Evolutionary conservation across 2,329 filamentous ascomycete species (phyloP).

Genomic region (Trichoderma endophyticum): DNA sequence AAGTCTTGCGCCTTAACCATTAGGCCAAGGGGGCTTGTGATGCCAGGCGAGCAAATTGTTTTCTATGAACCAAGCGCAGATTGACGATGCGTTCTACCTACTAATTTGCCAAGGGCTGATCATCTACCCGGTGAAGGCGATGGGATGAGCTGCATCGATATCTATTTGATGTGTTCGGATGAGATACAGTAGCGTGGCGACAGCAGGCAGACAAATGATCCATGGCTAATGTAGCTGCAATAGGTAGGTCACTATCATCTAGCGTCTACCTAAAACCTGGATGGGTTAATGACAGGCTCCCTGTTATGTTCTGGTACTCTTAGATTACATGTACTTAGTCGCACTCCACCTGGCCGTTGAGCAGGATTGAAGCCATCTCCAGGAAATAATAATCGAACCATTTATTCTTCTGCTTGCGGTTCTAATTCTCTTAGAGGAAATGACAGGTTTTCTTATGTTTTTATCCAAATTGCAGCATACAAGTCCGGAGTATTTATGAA

Average conservation of each 20-base stretch:
- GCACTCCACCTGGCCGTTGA: background rate
- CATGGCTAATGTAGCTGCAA: background rate
- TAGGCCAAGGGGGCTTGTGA: background rate
- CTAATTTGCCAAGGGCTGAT: no score
- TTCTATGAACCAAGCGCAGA: background rate
- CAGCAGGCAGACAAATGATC: background rate
- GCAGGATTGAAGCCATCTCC: background rate
- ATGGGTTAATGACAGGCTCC: background rate
- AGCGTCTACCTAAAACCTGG: background rate
- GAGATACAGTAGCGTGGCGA: background rate
- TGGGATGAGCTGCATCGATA: no score
- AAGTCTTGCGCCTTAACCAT: slow-evolving; percentile 15
- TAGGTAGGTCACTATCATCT: background rate
- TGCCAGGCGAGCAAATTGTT: background rate
- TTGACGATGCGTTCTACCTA: no score
- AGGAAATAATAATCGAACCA: background rate
- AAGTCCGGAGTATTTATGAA: background rate
- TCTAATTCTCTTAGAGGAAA: background rate
- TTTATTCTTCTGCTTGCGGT: background rate
- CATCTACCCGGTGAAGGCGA: no score
- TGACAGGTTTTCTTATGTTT: background rate
- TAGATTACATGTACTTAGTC: background rate
- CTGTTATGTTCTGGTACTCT: background rate
- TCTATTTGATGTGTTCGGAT: background rate
- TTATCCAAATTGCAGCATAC: background rate